Conservation (phyloP, 306 rosid species). For the Medicago ruthenica region DNA sequence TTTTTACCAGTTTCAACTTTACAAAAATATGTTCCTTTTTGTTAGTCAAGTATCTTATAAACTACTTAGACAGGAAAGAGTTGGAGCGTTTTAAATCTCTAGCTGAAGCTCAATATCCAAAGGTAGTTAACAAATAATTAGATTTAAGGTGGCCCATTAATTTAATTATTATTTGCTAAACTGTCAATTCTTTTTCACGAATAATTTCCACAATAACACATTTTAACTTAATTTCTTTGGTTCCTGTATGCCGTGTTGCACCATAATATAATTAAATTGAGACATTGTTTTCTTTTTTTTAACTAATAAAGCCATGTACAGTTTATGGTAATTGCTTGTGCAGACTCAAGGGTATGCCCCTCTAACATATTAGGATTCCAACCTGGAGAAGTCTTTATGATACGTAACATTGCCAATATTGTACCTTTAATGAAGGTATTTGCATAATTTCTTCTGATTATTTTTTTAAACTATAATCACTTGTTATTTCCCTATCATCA, state of each 20-base stretch:
- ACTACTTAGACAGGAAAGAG: constrained; percentile 62
- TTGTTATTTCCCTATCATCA: not conserved
- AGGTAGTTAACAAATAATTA: constrained; percentile 59
- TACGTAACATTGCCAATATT: constrained; percentile 88
- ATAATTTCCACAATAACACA: not conserved
- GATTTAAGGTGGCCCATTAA: not conserved
- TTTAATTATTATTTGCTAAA: too few relatives aligned
- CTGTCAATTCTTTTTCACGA: too few relatives aligned
- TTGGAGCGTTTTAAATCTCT: constrained; percentile 68
- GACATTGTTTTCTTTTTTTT: too few relatives aligned
- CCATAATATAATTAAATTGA: constrained; percentile 33
- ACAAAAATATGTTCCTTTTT: constrained; percentile 13
- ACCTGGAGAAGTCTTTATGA: constrained; percentile 93
- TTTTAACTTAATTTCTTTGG: too few relatives aligned
- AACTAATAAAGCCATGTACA: constrained; percentile 70
- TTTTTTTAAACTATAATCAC: too few relatives aligned
- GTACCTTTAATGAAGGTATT: constrained; percentile 78
- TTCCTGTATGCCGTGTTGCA: too few relatives aligned
- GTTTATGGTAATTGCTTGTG: constrained; percentile 97
- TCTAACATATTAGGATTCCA: constrained; percentile 86
- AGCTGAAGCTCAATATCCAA: constrained; percentile 79
- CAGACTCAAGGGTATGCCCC: constrained; percentile 96
- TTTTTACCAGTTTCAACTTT: not conserved
- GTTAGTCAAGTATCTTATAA: constrained; percentile 13
- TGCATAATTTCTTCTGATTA: constrained; percentile 19